Conservation (phyloP, 352 stramenopile genomes). For the Globisporangium cystogenes region DNA sequence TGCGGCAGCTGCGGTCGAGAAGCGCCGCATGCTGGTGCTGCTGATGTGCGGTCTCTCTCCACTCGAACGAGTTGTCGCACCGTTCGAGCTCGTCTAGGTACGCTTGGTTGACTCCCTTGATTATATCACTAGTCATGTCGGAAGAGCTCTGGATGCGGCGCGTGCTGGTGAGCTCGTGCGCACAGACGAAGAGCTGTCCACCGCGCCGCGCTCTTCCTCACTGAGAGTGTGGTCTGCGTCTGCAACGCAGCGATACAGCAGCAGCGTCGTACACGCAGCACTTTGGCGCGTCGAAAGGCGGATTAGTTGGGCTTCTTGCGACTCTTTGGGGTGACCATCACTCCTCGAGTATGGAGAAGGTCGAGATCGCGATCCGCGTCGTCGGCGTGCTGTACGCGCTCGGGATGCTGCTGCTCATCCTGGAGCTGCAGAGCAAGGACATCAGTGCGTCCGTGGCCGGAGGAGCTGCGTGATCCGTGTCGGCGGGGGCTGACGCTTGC, state of each 20-base stretch:
- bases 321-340: background rate
- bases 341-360: slow-evolving; percentile 40
- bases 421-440: slow-evolving; percentile 41
- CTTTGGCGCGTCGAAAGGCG: too few species aligned
- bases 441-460: slow-evolving; percentile 47
- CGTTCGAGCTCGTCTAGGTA: background rate
- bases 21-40: slow-evolving; percentile 2
- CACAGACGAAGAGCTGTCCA: too few species aligned
- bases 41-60: background rate
- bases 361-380: slow-evolving; percentile 65
- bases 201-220: too few species aligned
- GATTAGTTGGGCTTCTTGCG: background rate
- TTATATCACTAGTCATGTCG: background rate
- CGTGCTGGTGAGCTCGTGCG: background rate
- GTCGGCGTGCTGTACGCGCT: slow-evolving; percentile 46
- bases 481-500: background rate
- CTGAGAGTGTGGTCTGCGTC: too few species aligned
- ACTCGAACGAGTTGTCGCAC: background rate
- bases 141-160: background rate
- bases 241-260: too few species aligned
- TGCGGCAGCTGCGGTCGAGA: background rate
- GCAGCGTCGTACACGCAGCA: too few species aligned
- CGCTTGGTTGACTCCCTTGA: background rate
- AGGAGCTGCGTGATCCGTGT: too few species aligned
- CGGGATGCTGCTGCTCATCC: slow-evolving; percentile 46